These are phyloP conservation scores for Lentinula raphanica DNA, from an alignment of 768 basidiomycete species.

Conservation along the genomic window DNA sequence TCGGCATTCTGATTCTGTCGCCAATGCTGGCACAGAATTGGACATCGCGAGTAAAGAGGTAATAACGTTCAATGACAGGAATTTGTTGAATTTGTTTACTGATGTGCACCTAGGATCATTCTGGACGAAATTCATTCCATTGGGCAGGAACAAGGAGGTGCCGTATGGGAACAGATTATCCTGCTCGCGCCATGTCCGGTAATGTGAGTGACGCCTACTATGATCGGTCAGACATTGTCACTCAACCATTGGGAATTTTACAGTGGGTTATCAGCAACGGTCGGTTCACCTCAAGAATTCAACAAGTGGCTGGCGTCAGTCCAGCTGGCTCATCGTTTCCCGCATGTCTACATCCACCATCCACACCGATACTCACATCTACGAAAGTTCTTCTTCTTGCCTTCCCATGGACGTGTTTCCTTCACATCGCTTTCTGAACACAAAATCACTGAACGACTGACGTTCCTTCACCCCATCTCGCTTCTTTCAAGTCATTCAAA, in stretches of 20 bases:
- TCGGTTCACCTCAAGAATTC: constrained; percentile 61
- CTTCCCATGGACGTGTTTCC: constrained; percentile 14
- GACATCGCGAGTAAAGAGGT: constrained; percentile 62
- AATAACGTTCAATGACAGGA: constrained; percentile 9
- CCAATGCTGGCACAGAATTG: constrained; percentile 57
- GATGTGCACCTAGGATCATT: constrained; percentile 44
- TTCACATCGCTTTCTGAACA: constrained; percentile 36
- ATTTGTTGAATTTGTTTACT: neutral
- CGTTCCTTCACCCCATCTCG: constrained; percentile 62
- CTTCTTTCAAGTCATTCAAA: constrained; percentile 49
- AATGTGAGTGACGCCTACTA: constrained; percentile 61
- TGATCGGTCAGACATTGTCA: too few relatives aligned
- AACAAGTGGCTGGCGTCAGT: constrained; percentile 61
- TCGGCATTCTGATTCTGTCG: constrained; percentile 65
- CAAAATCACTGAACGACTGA: constrained; percentile 32
- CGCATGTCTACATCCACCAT: constrained; percentile 57
- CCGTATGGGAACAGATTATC: constrained; percentile 73
- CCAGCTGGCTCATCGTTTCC: constrained; percentile 52
- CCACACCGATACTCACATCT: constrained; percentile 71
- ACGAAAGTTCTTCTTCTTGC: constrained; percentile 57
- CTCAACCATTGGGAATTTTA: neutral
- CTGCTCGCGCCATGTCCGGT: constrained; percentile 66
- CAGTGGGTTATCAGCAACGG: constrained; percentile 68
- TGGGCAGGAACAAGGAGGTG: constrained; percentile 63
- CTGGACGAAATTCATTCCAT: constrained; percentile 67